Percentiles rank a stretch among this genome's conserved stretches.
These are phyloP conservation scores for Chrysoporthe austroafricana DNA, from an alignment of 2,329 filamentous ascomycete species.

Conservation along the genomic window DNA sequence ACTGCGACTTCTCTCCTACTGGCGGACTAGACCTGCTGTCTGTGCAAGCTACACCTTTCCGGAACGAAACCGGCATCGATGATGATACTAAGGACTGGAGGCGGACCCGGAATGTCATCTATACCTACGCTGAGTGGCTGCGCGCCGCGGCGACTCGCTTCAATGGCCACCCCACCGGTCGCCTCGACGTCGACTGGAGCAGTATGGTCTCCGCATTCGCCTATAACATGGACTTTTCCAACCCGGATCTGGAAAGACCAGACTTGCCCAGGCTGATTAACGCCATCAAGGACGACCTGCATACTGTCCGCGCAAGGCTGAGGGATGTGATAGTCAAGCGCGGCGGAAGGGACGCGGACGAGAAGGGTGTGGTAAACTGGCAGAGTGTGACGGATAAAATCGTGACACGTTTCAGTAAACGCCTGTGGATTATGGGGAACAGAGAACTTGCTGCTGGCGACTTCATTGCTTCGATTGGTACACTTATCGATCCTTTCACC, in stretches of 20 bases:
- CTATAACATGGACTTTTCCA: constrained; percentile 54
- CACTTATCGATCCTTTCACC: constrained; percentile 45
- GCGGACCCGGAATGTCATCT: not conserved
- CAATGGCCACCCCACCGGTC: constrained; percentile 46
- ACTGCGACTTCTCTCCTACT: constrained; percentile 60
- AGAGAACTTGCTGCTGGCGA: constrained; percentile 33
- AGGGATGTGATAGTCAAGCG: constrained; percentile 31
- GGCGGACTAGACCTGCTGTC: constrained; percentile 43
- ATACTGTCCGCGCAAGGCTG: constrained; percentile 37
- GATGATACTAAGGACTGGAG: constrained; percentile 9
- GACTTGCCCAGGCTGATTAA: constrained; percentile 35
- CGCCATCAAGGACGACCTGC: constrained; percentile 29
- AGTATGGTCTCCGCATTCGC: constrained; percentile 56
- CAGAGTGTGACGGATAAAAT: constrained; percentile 69
- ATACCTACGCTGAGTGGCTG: constrained; percentile 39
- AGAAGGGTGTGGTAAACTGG: constrained; percentile 59
- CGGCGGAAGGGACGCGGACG: constrained; percentile 35
- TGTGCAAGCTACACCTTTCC: constrained; percentile 33
- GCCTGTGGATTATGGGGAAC: constrained; percentile 49
- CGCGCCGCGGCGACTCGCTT: constrained; percentile 50
- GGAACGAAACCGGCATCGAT: constrained; percentile 31
- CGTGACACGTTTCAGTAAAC: constrained; percentile 61
- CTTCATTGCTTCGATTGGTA: constrained; percentile 43
- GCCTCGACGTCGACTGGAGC: constrained; percentile 51
- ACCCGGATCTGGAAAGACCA: constrained; percentile 37